Evolutionary conservation across 495 filamentous ascomycete genomes (phyloP), one percentile per base, ranked within the genome.

Genomic region (Aspergillus wentii): DNA sequence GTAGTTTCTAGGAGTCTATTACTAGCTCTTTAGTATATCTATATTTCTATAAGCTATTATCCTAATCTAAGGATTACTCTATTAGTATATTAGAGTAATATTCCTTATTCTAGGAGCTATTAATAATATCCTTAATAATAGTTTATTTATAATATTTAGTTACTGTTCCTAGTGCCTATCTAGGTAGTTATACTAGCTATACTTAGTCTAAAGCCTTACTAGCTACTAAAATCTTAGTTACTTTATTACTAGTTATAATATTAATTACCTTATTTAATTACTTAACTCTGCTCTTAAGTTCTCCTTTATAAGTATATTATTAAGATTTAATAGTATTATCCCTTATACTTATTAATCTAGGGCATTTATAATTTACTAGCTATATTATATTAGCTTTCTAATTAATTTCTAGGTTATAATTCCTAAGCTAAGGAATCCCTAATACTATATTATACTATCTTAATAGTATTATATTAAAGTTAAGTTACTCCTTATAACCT

Each of bases 381-480:
- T 29, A n/a, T 13, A 29, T 29, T 29, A n/a, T 9, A n/a, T 13
- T 13, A 29, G 26, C 14, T 29, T 29, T 29, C 26, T 13, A 29
- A n/a, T 33, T 25, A 20, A 36, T 20, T 17, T 49, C 20, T 41
- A 46, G 43, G 43, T 40, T 27, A 39, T 42, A 42, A 46, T 42
- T 41, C 26, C 26, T 29, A 13, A 29, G 26, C 26, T 13, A 29
- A 5, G 26, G 26, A 29, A 29, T 29, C 11, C 26, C 26, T 13
- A 29, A 29, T n/a, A 29, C 26, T n/a, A 29, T n/a, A 29, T 29
- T 13, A 29, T 29, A 29, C 14, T 29, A 13, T n/a, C 26, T 13
- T 13, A 29, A n/a, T n/a, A n/a, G 11, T 29, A 13, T 29, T 13
- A 29, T n/a, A n/a, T 29, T n/a, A 13, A 29, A 29, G 14, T 29